These are phyloP conservation scores for Aaosphaeria pasadenensis DNA, from an alignment of 2,329 filamentous ascomycete genomes.

Conservation along the genomic window DNA sequence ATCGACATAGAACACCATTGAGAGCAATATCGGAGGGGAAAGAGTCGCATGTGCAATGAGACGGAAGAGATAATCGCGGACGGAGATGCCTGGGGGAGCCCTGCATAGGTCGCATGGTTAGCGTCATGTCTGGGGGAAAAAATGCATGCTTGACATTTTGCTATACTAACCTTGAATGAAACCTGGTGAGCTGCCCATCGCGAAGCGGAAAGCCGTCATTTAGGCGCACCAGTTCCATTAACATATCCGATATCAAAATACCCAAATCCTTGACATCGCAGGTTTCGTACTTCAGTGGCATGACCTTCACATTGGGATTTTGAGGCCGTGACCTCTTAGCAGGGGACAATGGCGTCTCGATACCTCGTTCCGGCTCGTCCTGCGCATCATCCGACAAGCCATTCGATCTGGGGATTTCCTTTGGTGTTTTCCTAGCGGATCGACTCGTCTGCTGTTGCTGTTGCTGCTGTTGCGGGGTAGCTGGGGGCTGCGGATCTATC, in stretches of 20 bases:
- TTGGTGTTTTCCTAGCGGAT: constrained; percentile 5
- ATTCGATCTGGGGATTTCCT: constrained; percentile 10
- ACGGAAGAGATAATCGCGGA: constrained; percentile 88
- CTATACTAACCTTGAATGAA: constrained; percentile 75
- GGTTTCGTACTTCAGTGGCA: constrained; percentile 75
- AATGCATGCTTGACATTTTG: neutral
- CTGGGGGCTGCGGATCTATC: constrained; percentile 27
- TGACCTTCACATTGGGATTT: constrained; percentile 50
- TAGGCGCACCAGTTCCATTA: constrained; percentile 88
- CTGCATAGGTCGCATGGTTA: constrained; percentile 23
- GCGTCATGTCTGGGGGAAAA: neutral
- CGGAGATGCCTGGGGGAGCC: constrained; percentile 85
- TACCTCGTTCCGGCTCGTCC: constrained; percentile 13
- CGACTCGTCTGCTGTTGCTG: constrained; percentile 5
- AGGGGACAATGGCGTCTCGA: constrained; percentile 18
- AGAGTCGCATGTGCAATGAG: constrained; percentile 92
- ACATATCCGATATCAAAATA: constrained; percentile 87
- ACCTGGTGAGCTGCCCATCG: constrained; percentile 83
- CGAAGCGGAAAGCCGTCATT: constrained; percentile 86
- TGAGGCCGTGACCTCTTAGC: constrained; percentile 30
- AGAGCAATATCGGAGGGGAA: constrained; percentile 88
- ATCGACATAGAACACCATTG: constrained; percentile 99
- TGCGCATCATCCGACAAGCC: constrained; percentile 10
- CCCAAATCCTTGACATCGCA: constrained; percentile 85
- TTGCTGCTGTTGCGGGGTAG: constrained; percentile 14